Evolutionary conservation across 164 flowering plant genomes (phyloP), one percentile per base, ranked within the genome.

Genomic region (Magnolia kwangsiensis): DNA sequence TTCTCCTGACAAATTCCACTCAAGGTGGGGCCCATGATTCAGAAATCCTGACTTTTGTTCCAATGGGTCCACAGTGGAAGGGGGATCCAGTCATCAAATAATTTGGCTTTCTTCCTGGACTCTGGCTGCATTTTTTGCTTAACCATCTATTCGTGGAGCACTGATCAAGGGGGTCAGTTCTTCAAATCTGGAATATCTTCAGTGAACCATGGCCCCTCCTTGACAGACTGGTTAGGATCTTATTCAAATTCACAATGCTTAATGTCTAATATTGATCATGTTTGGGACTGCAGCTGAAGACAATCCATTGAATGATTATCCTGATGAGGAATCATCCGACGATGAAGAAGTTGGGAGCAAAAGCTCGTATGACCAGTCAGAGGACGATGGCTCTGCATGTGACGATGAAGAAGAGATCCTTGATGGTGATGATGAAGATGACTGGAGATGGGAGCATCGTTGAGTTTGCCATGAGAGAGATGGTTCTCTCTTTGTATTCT

Each of bases 231-330:
- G 61, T 55, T 37, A 37, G 61, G 13, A 55, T 11, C 61, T 0
- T 55, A 19, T 55, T 16, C 61, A 55, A 16, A 3, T 37, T 37
- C 45, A 37, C 45, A 37, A 37, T 55, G 13, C 61, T 16, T 10
- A 0, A 13, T 10, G 4, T 16, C n/a, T 24, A 4, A 37, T 73
- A 58, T 29, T 18, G 37, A 0, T 58, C 72, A 11, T 64, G 65
- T 63, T 68, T 74, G 23, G 49, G 50, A 29, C 78, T 23, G 50
- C 88, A 89, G 96, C 89, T 69, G 96, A 92, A 82, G 76, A 88
- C 78, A 84, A 90, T 83, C 90, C 90, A 37, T 51, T 74, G 67
- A 87, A 88, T 82, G 94, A 92, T 6, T 92, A 92, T 81, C 96
- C 94, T 2, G 96, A 91, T 67, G 96, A 86, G 77, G 88, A 82